Conservation (phyloP, 352 stramenopile genomes). For the Elongisporangium prolatum region DNA sequence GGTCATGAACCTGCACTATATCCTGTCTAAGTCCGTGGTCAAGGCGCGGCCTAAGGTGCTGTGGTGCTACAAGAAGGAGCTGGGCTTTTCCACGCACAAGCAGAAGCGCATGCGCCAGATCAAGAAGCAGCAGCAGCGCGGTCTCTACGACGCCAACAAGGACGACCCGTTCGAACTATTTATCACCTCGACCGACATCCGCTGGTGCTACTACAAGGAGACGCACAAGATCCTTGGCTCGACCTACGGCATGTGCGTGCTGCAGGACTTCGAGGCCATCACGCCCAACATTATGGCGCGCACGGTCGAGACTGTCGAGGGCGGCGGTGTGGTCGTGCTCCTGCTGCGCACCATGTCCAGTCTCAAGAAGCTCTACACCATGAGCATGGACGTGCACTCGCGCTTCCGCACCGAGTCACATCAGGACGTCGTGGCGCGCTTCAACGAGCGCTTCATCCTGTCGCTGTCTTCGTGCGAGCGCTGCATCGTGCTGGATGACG, state of each 20-base stretch:
- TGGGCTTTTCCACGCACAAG: slow-evolving; percentile 98
- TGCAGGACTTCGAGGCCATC: slow-evolving; percentile 99
- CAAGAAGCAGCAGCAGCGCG: slow-evolving; percentile 93
- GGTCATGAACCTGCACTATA: slow-evolving; percentile 98
- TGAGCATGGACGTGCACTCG: slow-evolving; percentile 96
- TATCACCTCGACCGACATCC: slow-evolving; percentile 97
- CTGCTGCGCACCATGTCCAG: slow-evolving; percentile 97
- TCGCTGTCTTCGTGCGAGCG: slow-evolving; percentile 92
- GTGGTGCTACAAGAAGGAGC: slow-evolving; percentile 99
- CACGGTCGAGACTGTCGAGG: slow-evolving; percentile 99
- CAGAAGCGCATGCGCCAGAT: slow-evolving; percentile 94
- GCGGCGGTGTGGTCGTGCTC: slow-evolving; percentile 96
- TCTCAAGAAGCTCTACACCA: slow-evolving; percentile 98
- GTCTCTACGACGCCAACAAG: slow-evolving; percentile 89
- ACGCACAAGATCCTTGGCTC: slow-evolving; percentile 98
- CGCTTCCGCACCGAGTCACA: slow-evolving; percentile 91
- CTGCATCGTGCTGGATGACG: slow-evolving; percentile 98
- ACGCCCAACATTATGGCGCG: slow-evolving; percentile 99
- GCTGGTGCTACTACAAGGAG: slow-evolving; percentile 99
- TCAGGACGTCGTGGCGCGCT: slow-evolving; percentile 95
- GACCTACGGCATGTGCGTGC: slow-evolving; percentile 97
- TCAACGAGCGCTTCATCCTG: slow-evolving; percentile 99
- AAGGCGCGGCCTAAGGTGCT: slow-evolving; percentile 95
- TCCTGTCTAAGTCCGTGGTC: slow-evolving; percentile 94
- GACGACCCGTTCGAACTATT: slow-evolving; percentile 99